Evolutionary conservation across 495 filamentous ascomycete species (phyloP), one percentile per base, ranked within the genome.

Genomic region (Neurospora sp.): DNA sequence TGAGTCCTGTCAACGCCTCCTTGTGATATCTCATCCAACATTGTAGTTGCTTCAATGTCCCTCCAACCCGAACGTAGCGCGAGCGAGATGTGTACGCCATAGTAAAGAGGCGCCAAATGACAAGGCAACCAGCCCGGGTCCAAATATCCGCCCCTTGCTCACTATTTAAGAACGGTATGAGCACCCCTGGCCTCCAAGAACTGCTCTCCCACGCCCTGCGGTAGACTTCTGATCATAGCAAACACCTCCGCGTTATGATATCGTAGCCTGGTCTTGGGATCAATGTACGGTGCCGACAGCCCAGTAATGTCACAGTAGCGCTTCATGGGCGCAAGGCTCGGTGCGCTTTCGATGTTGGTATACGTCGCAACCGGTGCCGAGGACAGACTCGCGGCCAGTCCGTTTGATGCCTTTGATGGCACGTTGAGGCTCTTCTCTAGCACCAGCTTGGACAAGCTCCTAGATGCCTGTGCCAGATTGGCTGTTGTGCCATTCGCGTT

Each of bases 281-380:
- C 95, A 11, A 92, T 90, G 74, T 99, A 99, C 20, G 91, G 89
- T 20, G 93, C 93, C 12, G 93, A 87, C 74, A 98, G 82, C 22
- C 96, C 96, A 8, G 96, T 98, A 78, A 98, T 87, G 80, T 98
- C 96, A 84, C 96, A 98, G 82, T 98, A 98, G 73, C 90, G 91
- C 76, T 88, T 92, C 76, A 90, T 85, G 75, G 91, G 88, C 20
- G 91, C 90, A 40, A 97, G 81, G 48, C 91, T 93, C 16, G 96
- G 95, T 4, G 95, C 93, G 18, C 92, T 92, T 76, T 97, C 94
- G 76, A 99, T 95, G 77, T 97, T 97, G 12, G 93, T 95, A 80
- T 97, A 99, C 0, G 96, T 97, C 39, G 93, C 92, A 3, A 87
- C 86, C 0, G 94, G 94, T 0, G 91, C 91, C 65, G 89, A 88